phyloP scores from a whole-genome alignment of 345 rosid genomes.

The Lumnitzera littorea region DNA sequence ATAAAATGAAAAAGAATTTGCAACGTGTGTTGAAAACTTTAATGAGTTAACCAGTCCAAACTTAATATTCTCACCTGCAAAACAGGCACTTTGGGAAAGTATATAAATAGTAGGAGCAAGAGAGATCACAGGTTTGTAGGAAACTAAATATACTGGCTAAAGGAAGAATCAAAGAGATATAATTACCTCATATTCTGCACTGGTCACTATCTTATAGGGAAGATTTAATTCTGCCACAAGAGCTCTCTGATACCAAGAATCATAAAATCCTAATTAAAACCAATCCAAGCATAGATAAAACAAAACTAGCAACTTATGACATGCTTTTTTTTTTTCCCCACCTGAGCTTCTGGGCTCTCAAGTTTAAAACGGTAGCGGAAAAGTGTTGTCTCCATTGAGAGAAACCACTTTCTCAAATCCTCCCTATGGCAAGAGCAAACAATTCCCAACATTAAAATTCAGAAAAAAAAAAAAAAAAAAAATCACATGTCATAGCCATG shows the following conservation, averaged over 20 bases:
- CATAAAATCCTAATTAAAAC: neutral
- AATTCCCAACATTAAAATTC: neutral
- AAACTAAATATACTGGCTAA: too few relatives aligned
- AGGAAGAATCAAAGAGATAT: neutral
- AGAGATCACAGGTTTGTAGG: too few relatives aligned
- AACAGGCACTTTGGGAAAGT: too few relatives aligned
- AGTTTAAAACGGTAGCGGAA: slow-evolving; percentile 56
- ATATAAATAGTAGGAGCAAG: too few relatives aligned
- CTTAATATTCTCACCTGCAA: too few relatives aligned
- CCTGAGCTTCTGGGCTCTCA: slow-evolving; percentile 47
- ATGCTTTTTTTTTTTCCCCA: slow-evolving; percentile 13
- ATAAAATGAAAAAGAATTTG: too few relatives aligned
- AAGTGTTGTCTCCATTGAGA: slow-evolving; percentile 75
- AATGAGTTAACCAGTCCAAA: too few relatives aligned
- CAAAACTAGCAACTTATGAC: neutral
- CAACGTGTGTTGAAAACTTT: too few relatives aligned
- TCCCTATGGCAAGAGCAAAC: slow-evolving; percentile 30
- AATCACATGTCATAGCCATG: too few relatives aligned
- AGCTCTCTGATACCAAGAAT: slow-evolving; percentile 35
- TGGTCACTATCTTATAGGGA: slow-evolving; percentile 57
- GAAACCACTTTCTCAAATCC: slow-evolving; percentile 90
- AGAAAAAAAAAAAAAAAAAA: neutral
- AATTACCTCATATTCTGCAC: slow-evolving; percentile 66
- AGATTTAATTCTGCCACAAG: slow-evolving; percentile 58
- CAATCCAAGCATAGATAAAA: too few relatives aligned